Evolutionary conservation across 2,329 filamentous ascomycete species (phyloP).

Genomic region (Monosporascus sp.): DNA sequence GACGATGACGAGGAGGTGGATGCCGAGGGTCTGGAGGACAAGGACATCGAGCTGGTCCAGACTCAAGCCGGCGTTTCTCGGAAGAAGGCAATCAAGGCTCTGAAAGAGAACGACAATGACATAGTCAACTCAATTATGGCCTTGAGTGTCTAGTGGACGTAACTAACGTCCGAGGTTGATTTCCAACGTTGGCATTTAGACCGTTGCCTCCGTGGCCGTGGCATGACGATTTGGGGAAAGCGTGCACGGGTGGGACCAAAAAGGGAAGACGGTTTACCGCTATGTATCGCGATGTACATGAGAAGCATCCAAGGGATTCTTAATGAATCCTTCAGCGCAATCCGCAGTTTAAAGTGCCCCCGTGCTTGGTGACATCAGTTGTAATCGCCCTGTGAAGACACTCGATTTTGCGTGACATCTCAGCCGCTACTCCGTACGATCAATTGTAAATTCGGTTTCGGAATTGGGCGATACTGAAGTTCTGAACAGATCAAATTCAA

Average conservation of each 20-base stretch:
- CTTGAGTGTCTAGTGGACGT: conserved; percentile 65
- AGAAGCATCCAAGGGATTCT: conserved; percentile 9
- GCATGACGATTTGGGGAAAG: conserved; percentile 18
- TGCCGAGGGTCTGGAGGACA: conserved; percentile 89
- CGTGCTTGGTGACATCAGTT: neutral
- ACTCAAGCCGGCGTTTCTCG: conserved; percentile 92
- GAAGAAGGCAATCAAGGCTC: conserved; percentile 97
- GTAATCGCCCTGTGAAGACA: neutral
- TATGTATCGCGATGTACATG: conserved; percentile 22
- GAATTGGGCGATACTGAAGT: too few relatives aligned
- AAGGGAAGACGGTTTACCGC: conserved; percentile 16
- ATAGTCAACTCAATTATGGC: conserved; percentile 99
- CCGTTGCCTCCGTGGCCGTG: conserved; percentile 6
- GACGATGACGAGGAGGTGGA: conserved; percentile 96
- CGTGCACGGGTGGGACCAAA: conserved; percentile 7
- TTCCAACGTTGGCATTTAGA: neutral
- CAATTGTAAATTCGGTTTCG: too few relatives aligned
- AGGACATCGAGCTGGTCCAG: conserved; percentile 99
- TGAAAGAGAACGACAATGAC: conserved; percentile 99
- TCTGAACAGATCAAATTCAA: too few relatives aligned
- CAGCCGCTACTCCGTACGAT: too few relatives aligned
- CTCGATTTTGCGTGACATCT: too few relatives aligned
- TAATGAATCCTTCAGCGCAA: conserved; percentile 10
- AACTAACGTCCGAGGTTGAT: conserved; percentile 1
- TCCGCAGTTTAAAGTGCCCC: neutral